Evolutionary conservation across 1,139 yeast genomes (phyloP).

Genomic region (Nakaseomyces glabratus): DNA sequence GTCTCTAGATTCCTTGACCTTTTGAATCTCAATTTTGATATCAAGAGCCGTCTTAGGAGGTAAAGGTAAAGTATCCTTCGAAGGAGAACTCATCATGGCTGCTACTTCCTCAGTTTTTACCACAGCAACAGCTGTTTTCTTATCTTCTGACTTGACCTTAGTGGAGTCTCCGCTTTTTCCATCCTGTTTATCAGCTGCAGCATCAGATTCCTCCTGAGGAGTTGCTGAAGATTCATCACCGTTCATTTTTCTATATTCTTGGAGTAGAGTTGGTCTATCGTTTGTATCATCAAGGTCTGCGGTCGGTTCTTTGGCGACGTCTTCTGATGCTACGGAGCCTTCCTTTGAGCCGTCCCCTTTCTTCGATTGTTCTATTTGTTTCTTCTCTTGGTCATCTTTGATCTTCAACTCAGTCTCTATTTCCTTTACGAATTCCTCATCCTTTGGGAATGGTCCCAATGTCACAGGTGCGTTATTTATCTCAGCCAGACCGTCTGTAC

Average conservation of each 20-base stretch:
- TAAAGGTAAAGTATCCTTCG: constrained; percentile 66
- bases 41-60: constrained; percentile 78
- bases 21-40: constrained; percentile 64
- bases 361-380: constrained; percentile 13
- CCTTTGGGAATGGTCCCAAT: constrained; percentile 77
- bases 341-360: constrained; percentile 14
- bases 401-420: constrained; percentile 74
- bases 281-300: no score
- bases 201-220: constrained; percentile 8
- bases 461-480: constrained; percentile 50
- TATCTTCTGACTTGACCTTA: constrained; percentile 31
- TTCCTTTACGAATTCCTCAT: constrained; percentile 76
- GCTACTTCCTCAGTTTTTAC: constrained; percentile 11
- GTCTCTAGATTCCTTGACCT: constrained; percentile 74
- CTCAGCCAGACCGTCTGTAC: constrained; percentile 34
- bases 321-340: background rate
- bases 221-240: constrained; percentile 11
- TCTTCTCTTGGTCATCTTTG: constrained; percentile 49
- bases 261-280: constrained; percentile 36
- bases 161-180: constrained; percentile 14
- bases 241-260: constrained; percentile 40
- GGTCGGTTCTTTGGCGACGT: constrained; percentile 25
- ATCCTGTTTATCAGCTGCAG: constrained; percentile 12
- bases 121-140: constrained; percentile 12
- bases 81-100: constrained; percentile 51